Evolutionary conservation across 2,329 filamentous ascomycete genomes (phyloP).

Genomic region (Epicoccum sorghinum): DNA sequence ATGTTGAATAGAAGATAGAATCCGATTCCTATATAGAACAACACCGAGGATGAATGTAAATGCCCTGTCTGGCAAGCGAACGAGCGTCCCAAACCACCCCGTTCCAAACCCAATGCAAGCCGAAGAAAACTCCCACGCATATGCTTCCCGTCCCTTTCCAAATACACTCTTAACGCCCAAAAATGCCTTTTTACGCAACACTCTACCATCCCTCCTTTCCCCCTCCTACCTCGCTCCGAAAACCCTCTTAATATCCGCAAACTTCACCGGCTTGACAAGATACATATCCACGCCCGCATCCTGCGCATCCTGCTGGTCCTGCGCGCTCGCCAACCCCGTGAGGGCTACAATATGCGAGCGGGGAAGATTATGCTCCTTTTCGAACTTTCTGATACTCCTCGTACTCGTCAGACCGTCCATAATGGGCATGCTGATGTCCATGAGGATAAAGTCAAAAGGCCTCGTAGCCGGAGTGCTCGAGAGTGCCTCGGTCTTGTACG

Average conservation of each 20-base stretch:
- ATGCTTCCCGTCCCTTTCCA: background rate
- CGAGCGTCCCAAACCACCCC: too few relatives aligned
- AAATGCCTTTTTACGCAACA: background rate
- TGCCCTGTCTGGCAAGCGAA: too few relatives aligned
- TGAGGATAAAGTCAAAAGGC: slow-evolving; percentile 42
- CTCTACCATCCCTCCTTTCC: background rate
- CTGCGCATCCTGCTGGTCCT: slow-evolving; percentile 43
- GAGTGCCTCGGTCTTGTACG: slow-evolving; percentile 27
- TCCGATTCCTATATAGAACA: background rate
- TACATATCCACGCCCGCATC: slow-evolving; percentile 47
- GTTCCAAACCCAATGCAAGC: background rate
- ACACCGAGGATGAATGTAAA: background rate
- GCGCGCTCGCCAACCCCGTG: slow-evolving; percentile 45
- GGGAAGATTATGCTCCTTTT: slow-evolving; percentile 29
- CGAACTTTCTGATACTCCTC: slow-evolving; percentile 35
- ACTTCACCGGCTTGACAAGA: slow-evolving; percentile 47
- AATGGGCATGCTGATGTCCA: slow-evolving; percentile 45
- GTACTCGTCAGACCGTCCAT: slow-evolving; percentile 50
- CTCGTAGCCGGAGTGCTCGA: slow-evolving; percentile 21
- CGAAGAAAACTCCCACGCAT: background rate
- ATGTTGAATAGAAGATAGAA: background rate
- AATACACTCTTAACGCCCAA: background rate
- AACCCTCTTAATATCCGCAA: slow-evolving; percentile 40
- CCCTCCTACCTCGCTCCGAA: slow-evolving; percentile 21
- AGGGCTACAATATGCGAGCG: slow-evolving; percentile 42